Evolutionary conservation across 441 rosid genomes (phyloP).

Genomic region (Pelargonium myrrhifolium): DNA sequence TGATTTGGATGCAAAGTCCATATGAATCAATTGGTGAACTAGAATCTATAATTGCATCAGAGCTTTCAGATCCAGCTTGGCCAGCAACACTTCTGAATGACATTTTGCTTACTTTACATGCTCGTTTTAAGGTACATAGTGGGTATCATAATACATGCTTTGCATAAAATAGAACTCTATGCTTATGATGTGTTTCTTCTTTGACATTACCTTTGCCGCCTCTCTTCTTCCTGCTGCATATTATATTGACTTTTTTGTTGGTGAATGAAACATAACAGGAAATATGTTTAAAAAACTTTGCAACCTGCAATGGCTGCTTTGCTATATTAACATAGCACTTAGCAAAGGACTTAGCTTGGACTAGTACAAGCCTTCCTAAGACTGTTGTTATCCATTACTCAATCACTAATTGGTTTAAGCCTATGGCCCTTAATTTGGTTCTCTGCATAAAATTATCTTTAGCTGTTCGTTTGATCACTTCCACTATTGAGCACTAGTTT

Average conservation of each 20-base stretch:
- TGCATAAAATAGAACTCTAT: neutral
- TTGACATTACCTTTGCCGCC: neutral
- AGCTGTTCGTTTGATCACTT: neutral
- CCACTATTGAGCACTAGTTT: neutral
- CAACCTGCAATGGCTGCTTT: neutral
- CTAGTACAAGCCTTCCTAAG: neutral
- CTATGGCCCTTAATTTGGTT: neutral
- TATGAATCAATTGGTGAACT: conserved; percentile 90
- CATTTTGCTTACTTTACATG: conserved; percentile 93
- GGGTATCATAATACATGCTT: neutral
- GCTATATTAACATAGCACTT: neutral
- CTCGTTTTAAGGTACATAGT: conserved; percentile 87
- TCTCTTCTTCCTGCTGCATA: conserved; percentile 3
- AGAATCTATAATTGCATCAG: conserved; percentile 93
- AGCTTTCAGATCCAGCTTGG: conserved; percentile 99
- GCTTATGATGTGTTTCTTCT: neutral
- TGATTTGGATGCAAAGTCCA: conserved; percentile 99
- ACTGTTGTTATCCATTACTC: neutral
- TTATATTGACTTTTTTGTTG: neutral
- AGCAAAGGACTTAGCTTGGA: neutral
- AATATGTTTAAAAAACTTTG: neutral
- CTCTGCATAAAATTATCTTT: neutral
- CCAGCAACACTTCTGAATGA: conserved; percentile 90
- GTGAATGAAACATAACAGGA: neutral
- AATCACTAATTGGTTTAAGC: too few species aligned